Evolutionary conservation across 129 eudicot genomes (phyloP).

Genomic region (Smallanthus sonchifolius): DNA sequence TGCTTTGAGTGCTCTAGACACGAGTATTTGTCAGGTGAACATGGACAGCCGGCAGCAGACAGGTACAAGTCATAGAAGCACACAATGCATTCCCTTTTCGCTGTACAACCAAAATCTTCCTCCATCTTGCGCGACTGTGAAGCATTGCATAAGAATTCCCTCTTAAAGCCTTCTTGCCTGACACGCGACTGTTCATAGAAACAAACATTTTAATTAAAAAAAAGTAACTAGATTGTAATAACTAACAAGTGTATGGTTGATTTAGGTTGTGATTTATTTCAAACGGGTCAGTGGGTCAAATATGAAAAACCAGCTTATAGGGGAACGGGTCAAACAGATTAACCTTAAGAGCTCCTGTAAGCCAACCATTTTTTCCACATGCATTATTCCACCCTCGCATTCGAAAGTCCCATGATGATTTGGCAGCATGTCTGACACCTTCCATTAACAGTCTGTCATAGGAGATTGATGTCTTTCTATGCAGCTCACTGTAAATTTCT

Average conservation of each 20-base stretch:
- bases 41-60: slow-evolving; percentile 62
- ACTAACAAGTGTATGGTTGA: neutral
- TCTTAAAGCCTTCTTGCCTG: slow-evolving; percentile 38
- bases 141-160: slow-evolving; percentile 47
- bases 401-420: slow-evolving; percentile 22
- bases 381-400: slow-evolving; percentile 42
- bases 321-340: slow-evolving; percentile 3
- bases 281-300: neutral
- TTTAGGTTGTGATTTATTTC: neutral
- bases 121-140: slow-evolving; percentile 40
- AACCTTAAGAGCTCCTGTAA: slow-evolving; percentile 67
- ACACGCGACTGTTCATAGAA: slow-evolving; percentile 36
- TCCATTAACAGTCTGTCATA: slow-evolving; percentile 60
- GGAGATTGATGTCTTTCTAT: slow-evolving; percentile 65
- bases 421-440: slow-evolving; percentile 57
- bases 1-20: slow-evolving; percentile 71
- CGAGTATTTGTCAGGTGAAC: slow-evolving; percentile 58
- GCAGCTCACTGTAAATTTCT: slow-evolving; percentile 48
- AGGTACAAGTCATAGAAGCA: slow-evolving; percentile 69
- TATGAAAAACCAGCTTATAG: neutral
- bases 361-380: slow-evolving; percentile 57
- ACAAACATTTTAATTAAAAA: neutral
- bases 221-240: neutral
- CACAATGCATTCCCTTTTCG: slow-evolving; percentile 54
- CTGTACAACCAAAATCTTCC: slow-evolving; percentile 37